Percentiles rank a stretch among this genome's conserved stretches.
These are phyloP conservation scores for Fraxinus floribunda DNA, from an alignment of 305 asterid genomes.

Conservation along the genomic window DNA sequence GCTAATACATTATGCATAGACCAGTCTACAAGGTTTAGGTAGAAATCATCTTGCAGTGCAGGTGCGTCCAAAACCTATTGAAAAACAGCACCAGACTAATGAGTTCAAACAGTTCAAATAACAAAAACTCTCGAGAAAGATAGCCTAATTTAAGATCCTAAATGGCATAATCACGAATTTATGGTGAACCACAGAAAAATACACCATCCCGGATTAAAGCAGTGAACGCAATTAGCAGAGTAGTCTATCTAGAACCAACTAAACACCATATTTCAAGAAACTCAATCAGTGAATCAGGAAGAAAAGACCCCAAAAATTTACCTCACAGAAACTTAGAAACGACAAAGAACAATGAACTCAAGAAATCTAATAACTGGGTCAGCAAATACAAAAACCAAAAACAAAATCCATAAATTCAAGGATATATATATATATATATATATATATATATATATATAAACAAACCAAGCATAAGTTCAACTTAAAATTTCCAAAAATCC, in stretches of 20 bases:
- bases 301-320: background rate
- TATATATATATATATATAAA: background rate
- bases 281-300: background rate
- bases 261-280: background rate
- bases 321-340: background rate
- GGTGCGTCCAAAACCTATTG: conserved; percentile 58
- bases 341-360: background rate
- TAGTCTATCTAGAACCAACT: background rate
- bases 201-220: background rate
- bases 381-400: background rate
- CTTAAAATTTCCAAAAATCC: background rate
- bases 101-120: conserved; percentile 10
- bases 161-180: background rate
- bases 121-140: background rate
- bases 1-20: conserved; percentile 65
- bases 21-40: conserved; percentile 72
- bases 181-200: background rate
- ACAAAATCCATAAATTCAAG: background rate
- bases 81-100: background rate
- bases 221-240: background rate
- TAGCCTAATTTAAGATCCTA: background rate
- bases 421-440: too few species aligned
- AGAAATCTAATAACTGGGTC: background rate
- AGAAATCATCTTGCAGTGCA: conserved; percentile 59
- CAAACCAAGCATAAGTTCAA: background rate